Percentiles rank a stretch among this genome's conserved stretches.
Conservation (phyloP, 2,329 filamentous ascomycete species). For the Verticillium isaacii region DNA sequence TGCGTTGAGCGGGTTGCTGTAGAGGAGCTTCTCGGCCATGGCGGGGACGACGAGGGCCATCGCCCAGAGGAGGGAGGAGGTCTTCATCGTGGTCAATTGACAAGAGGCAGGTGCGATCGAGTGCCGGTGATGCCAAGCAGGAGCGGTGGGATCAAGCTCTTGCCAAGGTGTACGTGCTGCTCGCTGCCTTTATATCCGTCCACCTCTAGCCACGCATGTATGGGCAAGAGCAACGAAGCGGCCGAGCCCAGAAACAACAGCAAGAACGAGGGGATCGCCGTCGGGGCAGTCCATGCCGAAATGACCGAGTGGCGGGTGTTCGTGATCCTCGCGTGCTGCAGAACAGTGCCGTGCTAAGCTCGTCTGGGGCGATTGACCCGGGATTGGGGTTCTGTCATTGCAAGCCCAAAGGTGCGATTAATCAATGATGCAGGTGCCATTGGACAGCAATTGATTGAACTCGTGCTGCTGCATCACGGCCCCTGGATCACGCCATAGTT, state of each 20-base stretch:
- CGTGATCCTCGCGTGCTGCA: neutral
- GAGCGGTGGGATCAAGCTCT: neutral
- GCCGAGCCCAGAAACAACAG: neutral
- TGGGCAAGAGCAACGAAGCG: neutral
- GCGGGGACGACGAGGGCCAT: conserved; percentile 3
- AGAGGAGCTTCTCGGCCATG: conserved; percentile 19
- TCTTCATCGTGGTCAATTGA: neutral
- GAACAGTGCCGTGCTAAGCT: neutral
- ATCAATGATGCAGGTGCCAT: neutral
- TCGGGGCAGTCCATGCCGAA: neutral
- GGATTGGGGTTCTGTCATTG: neutral
- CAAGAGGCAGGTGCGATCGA: neutral
- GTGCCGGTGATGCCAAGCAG: neutral
- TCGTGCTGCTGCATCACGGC: neutral
- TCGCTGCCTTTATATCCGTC: neutral
- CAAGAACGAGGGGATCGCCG: neutral
- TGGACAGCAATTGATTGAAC: neutral
- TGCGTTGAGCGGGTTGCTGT: conserved; percentile 23
- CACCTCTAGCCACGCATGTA: neutral
- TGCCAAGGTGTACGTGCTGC: neutral
- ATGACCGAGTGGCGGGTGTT: neutral
- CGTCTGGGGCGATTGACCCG: neutral
- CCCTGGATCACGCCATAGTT: neutral
- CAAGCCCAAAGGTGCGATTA: neutral
- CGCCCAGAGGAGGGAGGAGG: conserved; percentile 1